Evolutionary conservation across 2,329 filamentous ascomycete genomes (phyloP), one percentile per base, ranked within the genome.

Genomic region (Fusarium dlaminii): DNA sequence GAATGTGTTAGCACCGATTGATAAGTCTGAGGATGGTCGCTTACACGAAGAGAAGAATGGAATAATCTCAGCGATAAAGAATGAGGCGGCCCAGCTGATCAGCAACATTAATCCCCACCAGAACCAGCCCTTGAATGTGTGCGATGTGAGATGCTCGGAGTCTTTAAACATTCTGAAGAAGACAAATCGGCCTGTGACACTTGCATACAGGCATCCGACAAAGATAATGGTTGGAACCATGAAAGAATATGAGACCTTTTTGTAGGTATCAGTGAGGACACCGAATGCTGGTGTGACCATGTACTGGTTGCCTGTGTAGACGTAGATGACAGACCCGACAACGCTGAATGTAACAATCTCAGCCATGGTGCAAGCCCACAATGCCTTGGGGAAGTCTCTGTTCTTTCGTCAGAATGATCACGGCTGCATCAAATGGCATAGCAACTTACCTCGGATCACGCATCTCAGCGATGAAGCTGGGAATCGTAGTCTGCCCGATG

Each of bases 401-500:
- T 10, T 37, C 2, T 36, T 7, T 30, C 4, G 18, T 68, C 1
- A 57, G 27, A 17, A 15, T 8, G 7, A 20, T 8, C 2, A 6
- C 2, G 27, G 18, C 3, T 24, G 10, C 8, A 11, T 9, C 22
- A 1, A 48, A 22, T 32, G 15, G 8, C 14, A 20, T 5, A 10
- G n/a, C n/a, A 30, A 32, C 82, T 55, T 78, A 85, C 85, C 81
- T 80, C 0, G 89, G 89, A 45, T 91, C 86, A 56, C 86, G 93
- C 95, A 98, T 98, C 82, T 98, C 95, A 6, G 95, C 95, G 72
- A 98, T 98, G 84, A 98, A 98, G 75, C 93, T 95, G 1, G 95
- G 95, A 14, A 98, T 88, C 0, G 95, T 97, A 77, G 97, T 97
- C 80, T 98, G 95, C 0, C 95, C 95, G 75, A 98, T 97, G 80